Percentiles rank a stretch among this genome's conserved stretches.
These are phyloP conservation scores for Brassica juncea DNA, from an alignment of 345 rosid genomes.

Conservation along the genomic window DNA sequence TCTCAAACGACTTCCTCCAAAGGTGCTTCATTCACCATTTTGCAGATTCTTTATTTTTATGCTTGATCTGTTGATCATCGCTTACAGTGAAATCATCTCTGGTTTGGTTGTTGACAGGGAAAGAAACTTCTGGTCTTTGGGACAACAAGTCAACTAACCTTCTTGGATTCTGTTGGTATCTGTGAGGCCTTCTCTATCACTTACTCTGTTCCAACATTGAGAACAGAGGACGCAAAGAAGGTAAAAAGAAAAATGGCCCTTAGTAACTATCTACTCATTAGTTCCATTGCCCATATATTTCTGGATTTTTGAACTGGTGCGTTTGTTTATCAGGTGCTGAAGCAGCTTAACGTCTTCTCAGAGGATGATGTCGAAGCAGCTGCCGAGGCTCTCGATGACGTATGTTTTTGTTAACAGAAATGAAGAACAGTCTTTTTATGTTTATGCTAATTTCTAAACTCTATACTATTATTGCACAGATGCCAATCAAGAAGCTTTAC, in stretches of 20 bases:
- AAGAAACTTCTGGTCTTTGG: conserved; percentile 93
- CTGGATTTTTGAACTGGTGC: neutral
- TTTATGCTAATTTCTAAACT: neutral
- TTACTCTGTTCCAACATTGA: conserved; percentile 74
- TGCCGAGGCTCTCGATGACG: conserved; percentile 84
- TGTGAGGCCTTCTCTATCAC: conserved; percentile 79
- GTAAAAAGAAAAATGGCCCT: conserved; percentile 38
- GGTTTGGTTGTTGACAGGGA: conserved; percentile 50
- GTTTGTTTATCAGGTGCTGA: conserved; percentile 52
- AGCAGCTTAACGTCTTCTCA: conserved; percentile 76
- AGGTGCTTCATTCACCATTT: conserved; percentile 43
- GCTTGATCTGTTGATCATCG: too few species aligned
- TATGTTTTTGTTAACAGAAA: conserved; percentile 38
- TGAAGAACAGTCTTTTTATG: neutral
- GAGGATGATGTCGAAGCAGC: conserved; percentile 66
- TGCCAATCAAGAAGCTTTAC: conserved; percentile 81
- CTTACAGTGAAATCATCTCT: too few species aligned
- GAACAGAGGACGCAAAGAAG: conserved; percentile 78
- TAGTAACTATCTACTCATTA: neutral
- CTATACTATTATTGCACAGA: neutral
- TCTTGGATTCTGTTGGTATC: conserved; percentile 77
- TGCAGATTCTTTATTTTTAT: neutral
- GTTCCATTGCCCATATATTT: too few species aligned
- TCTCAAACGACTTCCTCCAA: conserved; percentile 92
- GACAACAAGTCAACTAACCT: conserved; percentile 83